Evolutionary conservation across 371 early-diverging fungal genomes (phyloP), one percentile per base, ranked within the genome.

Genomic region (Mortierella sp.): DNA sequence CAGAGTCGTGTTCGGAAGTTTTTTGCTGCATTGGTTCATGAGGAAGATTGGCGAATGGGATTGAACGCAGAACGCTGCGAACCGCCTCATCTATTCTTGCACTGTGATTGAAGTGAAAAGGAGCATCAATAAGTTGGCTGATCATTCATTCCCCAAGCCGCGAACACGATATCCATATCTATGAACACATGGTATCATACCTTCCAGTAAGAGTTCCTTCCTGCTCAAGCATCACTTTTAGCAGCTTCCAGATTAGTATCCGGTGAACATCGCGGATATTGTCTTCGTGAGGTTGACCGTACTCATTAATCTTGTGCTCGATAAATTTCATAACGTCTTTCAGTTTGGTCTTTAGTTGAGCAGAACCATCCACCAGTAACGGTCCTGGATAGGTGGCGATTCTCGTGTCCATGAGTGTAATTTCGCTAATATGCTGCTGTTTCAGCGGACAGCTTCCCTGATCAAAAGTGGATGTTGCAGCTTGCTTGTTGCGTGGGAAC

Each of bases 401-500:
- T 10, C 54, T 58, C 3, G 59, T 61, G 21, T 83, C 63, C 8
- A 59, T 61, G 1, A 63, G 61, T 18, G 81, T 28, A 34, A 81
- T 54, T 12, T 82, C 81, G 47, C 82, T 81, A 18, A 92, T 64
- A 18, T 68, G 67, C 38, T 80, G 79, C 12, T 92, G 67, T n/a
- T 81, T 70, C 24, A 92, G 78, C 28, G 82, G 82, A 9, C 88
- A 86, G 28, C 91, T 89, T 59, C 84, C 64, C 87, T 90, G 31
- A 82, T 82, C 50, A 83, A 80, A 30, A 85, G 80, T 7, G 43
- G 67, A 72, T 16, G 49, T 55, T 16, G 80, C 80, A n/a, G 76
- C 63, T 67, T 87, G 90, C 6, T 91, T 89, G 6, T 85, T 82
- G 30, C 82, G 89, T 24, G 95, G 95, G 66, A 89, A 86, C 69